Conservation (phyloP, 108 stramenopile genomes). For the Skeletonema grethae region DNA sequence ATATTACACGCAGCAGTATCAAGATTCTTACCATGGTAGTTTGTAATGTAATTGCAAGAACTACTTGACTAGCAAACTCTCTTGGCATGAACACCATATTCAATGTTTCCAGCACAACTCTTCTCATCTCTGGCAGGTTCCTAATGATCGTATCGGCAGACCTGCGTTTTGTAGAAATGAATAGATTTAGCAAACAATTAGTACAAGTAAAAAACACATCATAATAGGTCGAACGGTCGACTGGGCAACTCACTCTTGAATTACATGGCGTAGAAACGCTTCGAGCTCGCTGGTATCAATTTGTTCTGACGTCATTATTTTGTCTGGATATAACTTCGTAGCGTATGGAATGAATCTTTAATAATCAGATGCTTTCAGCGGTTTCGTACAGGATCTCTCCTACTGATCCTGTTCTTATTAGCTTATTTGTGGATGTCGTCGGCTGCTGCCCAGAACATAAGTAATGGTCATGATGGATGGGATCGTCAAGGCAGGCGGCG, state of each 20-base stretch:
- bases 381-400: too few relatives aligned
- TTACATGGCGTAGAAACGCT: constrained; percentile 31
- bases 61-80: constrained; percentile 70
- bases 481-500: too few relatives aligned
- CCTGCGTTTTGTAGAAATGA: constrained; percentile 4
- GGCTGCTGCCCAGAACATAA: too few relatives aligned
- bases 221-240: background rate
- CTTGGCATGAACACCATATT: constrained; percentile 79
- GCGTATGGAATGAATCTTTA: too few relatives aligned
- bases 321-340: background rate
- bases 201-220: background rate
- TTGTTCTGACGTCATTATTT: background rate
- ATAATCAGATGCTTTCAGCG: too few relatives aligned
- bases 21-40: constrained; percentile 59
- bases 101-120: constrained; percentile 59
- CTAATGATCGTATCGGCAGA: constrained; percentile 29
- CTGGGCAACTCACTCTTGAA: constrained; percentile 30
- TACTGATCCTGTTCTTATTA: too few relatives aligned
- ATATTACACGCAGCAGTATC: background rate
- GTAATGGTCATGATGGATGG: too few relatives aligned
- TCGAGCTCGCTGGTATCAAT: constrained; percentile 37
- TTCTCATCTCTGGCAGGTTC: constrained; percentile 53
- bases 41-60: constrained; percentile 69
- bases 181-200: background rate
- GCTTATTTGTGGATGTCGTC: too few relatives aligned